Conservation (phyloP, 345 rosid species). For the Hypericum perforatum region DNA sequence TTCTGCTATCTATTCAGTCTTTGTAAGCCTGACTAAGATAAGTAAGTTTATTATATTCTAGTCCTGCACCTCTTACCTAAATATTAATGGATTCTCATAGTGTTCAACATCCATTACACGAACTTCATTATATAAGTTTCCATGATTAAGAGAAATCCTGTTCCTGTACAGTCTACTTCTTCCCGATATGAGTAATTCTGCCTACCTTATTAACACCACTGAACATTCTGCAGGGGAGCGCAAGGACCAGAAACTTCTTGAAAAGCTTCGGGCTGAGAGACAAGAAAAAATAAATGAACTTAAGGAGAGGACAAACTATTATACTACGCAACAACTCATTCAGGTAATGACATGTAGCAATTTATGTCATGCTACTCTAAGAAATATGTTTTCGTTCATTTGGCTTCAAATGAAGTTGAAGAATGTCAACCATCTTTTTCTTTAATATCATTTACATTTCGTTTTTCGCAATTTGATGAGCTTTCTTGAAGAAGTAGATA, state of each 20-base stretch:
- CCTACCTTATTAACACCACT: background rate
- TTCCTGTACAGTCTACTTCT: background rate
- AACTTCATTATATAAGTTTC: background rate
- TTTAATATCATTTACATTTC: too few species aligned
- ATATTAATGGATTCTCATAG: background rate
- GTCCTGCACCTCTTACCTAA: background rate
- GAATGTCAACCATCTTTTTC: background rate
- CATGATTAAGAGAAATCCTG: background rate
- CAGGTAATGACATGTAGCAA: constrained; percentile 39
- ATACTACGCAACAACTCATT: constrained; percentile 84
- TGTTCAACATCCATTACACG: background rate
- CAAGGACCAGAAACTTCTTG: constrained; percentile 74
- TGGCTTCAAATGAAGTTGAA: background rate
- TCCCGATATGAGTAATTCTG: background rate
- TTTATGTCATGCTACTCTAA: background rate
- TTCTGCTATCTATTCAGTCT: constrained; percentile 39
- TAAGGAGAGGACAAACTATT: constrained; percentile 88
- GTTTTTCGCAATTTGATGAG: too few species aligned
- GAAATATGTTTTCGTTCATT: background rate
- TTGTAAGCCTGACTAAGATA: constrained; percentile 47
- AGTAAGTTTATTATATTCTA: constrained; percentile 28
- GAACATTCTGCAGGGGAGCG: constrained; percentile 43
- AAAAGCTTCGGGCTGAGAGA: constrained; percentile 78
- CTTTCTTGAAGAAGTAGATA: too few species aligned
- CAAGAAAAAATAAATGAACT: constrained; percentile 86